Percentiles rank a stretch among this genome's conserved stretches.
These are phyloP conservation scores for Mycena alexandri DNA, from an alignment of 768 basidiomycete species.

Conservation along the genomic window DNA sequence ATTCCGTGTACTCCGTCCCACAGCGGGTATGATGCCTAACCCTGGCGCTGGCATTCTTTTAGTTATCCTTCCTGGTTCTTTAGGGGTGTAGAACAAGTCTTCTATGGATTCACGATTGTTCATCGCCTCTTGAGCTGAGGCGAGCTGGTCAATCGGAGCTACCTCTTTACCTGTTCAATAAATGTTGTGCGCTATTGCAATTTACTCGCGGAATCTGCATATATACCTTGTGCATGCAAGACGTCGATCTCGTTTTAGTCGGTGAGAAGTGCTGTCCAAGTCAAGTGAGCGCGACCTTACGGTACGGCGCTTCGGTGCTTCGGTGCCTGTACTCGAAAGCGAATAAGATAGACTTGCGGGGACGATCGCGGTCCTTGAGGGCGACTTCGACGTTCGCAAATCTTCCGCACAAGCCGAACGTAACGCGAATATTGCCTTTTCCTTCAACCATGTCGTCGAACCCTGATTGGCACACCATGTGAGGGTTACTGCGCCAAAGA, in stretches of 20 bases:
- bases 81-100: conserved; percentile 37
- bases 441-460: conserved; percentile 34
- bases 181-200: conserved; percentile 18
- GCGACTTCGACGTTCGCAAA: too few relatives aligned
- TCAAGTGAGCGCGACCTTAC: conserved; percentile 15
- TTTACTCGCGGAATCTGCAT: conserved; percentile 23
- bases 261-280: not conserved
- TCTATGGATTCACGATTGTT: conserved; percentile 31
- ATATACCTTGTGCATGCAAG: conserved; percentile 8
- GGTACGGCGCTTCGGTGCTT: not conserved
- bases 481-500: conserved; percentile 19
- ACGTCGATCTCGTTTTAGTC: not conserved
- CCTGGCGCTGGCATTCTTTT: conserved; percentile 36
- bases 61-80: conserved; percentile 28
- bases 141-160: conserved; percentile 39
- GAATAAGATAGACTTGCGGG: not conserved
- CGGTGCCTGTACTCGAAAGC: not conserved
- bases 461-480: conserved; percentile 45
- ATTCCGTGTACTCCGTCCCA: conserved; percentile 32
- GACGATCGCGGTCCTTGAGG: not conserved
- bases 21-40: conserved; percentile 32
- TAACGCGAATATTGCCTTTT: conserved; percentile 9
- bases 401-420: not conserved
- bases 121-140: conserved; percentile 36
- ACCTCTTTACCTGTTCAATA: conserved; percentile 35